Evolutionary conservation across 371 early-diverging fungal genomes (phyloP), one percentile per base, ranked within the genome.

Genomic region (Saksenaea oblongispora): DNA sequence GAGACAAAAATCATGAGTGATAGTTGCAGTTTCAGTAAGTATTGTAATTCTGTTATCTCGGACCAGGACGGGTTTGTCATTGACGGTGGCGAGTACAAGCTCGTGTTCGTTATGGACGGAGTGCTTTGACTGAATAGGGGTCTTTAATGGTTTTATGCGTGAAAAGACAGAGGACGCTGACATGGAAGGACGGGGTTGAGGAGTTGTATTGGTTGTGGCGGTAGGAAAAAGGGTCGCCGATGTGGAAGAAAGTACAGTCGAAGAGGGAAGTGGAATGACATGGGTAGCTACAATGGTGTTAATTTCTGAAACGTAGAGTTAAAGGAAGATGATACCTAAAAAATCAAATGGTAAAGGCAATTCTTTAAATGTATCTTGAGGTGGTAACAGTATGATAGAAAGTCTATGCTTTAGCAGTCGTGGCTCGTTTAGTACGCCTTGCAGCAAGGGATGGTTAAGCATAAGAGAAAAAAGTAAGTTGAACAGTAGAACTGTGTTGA

Each of bases 361-460:
- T 15, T 54, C 17, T 34, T 41, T 22, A 56, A 67, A 51, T 27
- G 44, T 18, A 31, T 61, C 17, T 35, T 35, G 24, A 26, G 78
- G 75, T 34, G 78, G 78, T 24, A 78, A 36, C 15, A 74, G 60
- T 17, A 78, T 31, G 58, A 78, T 59, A 4, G 62, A 57, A 34
- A 66, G 56, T 17, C 56, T 58, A 18, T 59, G 41, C 15, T 36
- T 54, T 2, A 18, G 11, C 18, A 70, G 57, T 18, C 64, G 60
- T 34, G 68, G 64, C 18, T 68, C 63, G 17, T 68, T 63, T 15
- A 63, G 51, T 13, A 68, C 47, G 47, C 59, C 51, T 59, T 60
- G 58, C 27, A 68, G 31, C 31, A 31, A 31, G 31, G 31, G 31
- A 31, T 31, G 31, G 31, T 4, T 31, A 31, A 31, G 31, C 31